Percentiles rank a stretch among this genome's conserved stretches.
These are phyloP conservation scores for Kwoniella bestiolae DNA, from an alignment of 768 basidiomycete species.

Conservation along the genomic window DNA sequence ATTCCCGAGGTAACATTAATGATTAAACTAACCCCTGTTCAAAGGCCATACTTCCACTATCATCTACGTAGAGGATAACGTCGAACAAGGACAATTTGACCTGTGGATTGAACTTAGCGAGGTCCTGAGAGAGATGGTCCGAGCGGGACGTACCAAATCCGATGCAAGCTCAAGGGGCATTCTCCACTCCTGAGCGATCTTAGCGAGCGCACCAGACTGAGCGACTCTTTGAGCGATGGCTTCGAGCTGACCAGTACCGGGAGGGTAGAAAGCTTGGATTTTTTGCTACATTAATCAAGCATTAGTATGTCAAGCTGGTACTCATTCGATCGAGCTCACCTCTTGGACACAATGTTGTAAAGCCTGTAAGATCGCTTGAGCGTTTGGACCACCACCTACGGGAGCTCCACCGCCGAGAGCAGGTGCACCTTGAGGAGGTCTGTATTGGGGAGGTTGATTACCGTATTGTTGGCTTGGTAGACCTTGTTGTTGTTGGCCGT, in stretches of 20 bases:
- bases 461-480: constrained; percentile 44
- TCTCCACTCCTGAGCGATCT: constrained; percentile 58
- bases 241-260: constrained; percentile 51
- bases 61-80: constrained; percentile 55
- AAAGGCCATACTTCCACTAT: constrained; percentile 56
- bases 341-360: constrained; percentile 57
- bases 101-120: constrained; percentile 1
- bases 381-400: constrained; percentile 30
- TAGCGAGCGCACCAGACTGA: constrained; percentile 52
- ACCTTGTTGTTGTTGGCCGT: constrained; percentile 22
- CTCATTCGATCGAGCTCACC: constrained; percentile 45
- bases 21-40: constrained; percentile 24
- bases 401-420: constrained; percentile 18
- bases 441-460: constrained; percentile 44
- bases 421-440: constrained; percentile 33
- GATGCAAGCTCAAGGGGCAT: constrained; percentile 59
- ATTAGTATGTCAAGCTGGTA: no score
- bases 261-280: constrained; percentile 60
- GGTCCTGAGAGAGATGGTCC: not conserved
- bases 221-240: constrained; percentile 58
- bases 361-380: constrained; percentile 36
- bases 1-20: constrained; percentile 27
- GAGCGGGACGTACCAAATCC: constrained; percentile 52
- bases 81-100: constrained; percentile 59
- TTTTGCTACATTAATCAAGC: constrained; percentile 51